Percentiles rank a stretch among this genome's conserved stretches.
phyloP scores from a whole-genome alignment of 2,329 filamentous ascomycete genomes.

The Lachnellula arida region DNA sequence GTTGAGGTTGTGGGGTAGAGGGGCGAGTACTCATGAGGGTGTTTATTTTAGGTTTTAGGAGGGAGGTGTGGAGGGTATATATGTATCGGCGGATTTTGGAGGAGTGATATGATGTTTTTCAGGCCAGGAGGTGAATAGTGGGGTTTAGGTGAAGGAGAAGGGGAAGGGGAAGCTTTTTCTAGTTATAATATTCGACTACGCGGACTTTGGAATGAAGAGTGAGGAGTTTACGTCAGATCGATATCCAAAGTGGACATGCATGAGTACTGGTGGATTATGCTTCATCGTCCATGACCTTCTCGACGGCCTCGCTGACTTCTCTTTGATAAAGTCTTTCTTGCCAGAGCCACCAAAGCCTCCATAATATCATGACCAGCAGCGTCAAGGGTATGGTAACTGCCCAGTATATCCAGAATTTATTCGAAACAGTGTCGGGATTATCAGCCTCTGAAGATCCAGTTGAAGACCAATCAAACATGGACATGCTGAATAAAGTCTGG shows the following conservation, averaged over 20 bases:
- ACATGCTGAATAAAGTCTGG: background rate
- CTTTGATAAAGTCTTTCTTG: background rate
- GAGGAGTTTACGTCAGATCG: background rate
- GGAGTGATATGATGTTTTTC: too few relatives aligned
- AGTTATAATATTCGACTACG: too few relatives aligned
- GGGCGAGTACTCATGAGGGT: too few relatives aligned
- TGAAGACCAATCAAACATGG: background rate
- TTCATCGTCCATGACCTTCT: background rate
- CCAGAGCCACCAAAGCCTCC: background rate
- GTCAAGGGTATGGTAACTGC: background rate
- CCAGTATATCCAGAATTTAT: slow-evolving; percentile 5
- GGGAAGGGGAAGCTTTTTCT: too few relatives aligned
- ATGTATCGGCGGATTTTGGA: too few relatives aligned
- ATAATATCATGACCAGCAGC: background rate
- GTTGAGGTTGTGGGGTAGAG: too few relatives aligned
- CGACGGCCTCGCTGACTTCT: background rate
- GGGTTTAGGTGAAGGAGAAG: too few relatives aligned
- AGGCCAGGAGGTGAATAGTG: too few relatives aligned
- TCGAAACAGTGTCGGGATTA: background rate
- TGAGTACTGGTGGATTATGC: too few relatives aligned
- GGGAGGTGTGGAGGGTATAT: too few relatives aligned
- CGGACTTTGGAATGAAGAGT: background rate
- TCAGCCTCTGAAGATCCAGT: background rate
- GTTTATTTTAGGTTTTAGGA: too few relatives aligned
- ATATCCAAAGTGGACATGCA: too few relatives aligned